A percentile compares a stretch with the other conserved stretches of the same genome.
phyloP scores from a whole-genome alignment of 768 basidiomycete genomes.

The Rhodotorula diobovata region DNA sequence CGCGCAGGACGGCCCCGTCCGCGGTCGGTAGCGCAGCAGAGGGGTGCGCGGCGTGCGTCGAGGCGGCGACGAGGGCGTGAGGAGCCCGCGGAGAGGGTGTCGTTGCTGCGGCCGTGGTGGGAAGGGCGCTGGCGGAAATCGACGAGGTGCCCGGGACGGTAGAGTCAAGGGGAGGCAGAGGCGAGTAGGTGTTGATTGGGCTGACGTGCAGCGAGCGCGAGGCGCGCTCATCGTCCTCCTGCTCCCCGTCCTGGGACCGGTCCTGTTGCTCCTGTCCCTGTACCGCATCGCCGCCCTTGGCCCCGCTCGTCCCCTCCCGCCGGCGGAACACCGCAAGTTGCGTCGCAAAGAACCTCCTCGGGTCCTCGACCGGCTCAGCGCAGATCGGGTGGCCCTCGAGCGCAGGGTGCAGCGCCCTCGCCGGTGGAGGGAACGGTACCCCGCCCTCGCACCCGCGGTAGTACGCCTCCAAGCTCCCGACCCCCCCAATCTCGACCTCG shows the following conservation, averaged over 20 bases:
- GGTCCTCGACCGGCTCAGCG: background rate
- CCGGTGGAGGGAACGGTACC: conserved; percentile 23
- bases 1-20: background rate
- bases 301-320: background rate
- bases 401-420: conserved; percentile 17
- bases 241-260: conserved; percentile 5
- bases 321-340: conserved; percentile 39
- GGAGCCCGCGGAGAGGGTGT: background rate
- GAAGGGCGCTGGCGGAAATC: background rate
- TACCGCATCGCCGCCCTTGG: background rate
- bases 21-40: background rate
- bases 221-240: conserved; percentile 23
- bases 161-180: background rate
- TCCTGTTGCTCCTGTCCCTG: background rate
- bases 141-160: background rate
- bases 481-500: conserved; percentile 23
- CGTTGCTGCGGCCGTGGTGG: too few relatives aligned
- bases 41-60: background rate
- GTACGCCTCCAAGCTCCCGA: conserved; percentile 34
- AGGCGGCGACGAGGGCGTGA: background rate
- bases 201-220: conserved; percentile 22
- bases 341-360: conserved; percentile 30
- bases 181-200: conserved; percentile 38
- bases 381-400: background rate
- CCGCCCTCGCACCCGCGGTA: conserved; percentile 7